A percentile compares a stretch with the other conserved stretches of the same genome.
Evolutionary conservation across 768 basidiomycete species (phyloP).

Genomic region (Rhodotorula babjevae): DNA sequence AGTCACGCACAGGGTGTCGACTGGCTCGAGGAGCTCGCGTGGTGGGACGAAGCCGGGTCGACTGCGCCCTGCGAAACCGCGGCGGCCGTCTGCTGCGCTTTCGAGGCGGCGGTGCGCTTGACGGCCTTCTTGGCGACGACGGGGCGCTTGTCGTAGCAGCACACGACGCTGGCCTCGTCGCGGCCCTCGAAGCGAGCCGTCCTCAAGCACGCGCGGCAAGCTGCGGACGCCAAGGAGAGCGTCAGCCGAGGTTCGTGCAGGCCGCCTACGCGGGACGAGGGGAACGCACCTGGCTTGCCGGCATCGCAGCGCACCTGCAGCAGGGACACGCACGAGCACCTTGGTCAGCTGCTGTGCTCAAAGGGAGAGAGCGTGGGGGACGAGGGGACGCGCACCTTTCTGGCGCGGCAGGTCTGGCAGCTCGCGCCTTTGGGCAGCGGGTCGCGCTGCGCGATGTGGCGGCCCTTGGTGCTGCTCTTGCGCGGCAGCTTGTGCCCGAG

Average conservation of each 20-base stretch:
- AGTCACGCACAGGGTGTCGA: too few species aligned
- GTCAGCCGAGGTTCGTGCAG: background rate
- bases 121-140: too few species aligned
- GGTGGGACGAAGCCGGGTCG: too few species aligned
- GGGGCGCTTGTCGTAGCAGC: background rate
- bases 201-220: conserved; percentile 19
- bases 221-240: background rate
- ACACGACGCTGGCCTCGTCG: background rate
- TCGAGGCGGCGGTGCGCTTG: background rate
- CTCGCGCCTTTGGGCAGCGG: conserved; percentile 12
- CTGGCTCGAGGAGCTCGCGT: too few species aligned
- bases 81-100: background rate
- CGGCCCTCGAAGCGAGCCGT: conserved; percentile 21
- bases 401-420: conserved; percentile 5
- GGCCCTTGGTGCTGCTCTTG: conserved; percentile 16
- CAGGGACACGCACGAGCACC: too few species aligned
- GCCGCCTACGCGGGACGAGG: background rate
- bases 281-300: conserved; percentile 9
- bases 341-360: too few species aligned
- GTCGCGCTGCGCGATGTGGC: too few species aligned
- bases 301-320: conserved; percentile 13
- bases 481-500: background rate
- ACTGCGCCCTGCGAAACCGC: too few species aligned
- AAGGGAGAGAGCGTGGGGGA: too few species aligned
- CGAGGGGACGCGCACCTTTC: conserved; percentile 4